phyloP scores from a whole-genome alignment of 73 alveolate species.

The Effrenium voratum region DNA sequence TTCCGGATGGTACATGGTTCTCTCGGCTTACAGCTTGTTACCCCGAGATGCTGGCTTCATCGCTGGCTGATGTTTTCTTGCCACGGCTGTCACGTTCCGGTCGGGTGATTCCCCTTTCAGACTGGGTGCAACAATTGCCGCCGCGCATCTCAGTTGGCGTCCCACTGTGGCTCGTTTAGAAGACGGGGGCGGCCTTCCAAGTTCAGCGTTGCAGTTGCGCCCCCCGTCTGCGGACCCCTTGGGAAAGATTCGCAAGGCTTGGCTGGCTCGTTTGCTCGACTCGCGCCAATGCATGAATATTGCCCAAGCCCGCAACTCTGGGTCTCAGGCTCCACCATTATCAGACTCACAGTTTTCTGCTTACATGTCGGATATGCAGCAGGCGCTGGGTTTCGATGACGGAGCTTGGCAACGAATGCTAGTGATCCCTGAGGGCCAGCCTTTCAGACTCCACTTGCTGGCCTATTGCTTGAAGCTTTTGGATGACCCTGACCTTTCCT shows the following conservation, averaged over 20 bases:
- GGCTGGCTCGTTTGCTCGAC: not conserved
- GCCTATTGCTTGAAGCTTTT: too few relatives aligned
- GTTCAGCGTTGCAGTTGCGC: not conserved
- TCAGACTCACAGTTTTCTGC: not conserved
- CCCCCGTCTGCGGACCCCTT: not conserved
- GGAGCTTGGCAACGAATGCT: not conserved
- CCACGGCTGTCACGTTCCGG: not conserved
- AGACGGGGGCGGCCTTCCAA: slow-evolving; percentile 22
- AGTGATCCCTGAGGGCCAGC: not conserved
- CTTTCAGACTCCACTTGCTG: not conserved
- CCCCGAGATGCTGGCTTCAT: not conserved
- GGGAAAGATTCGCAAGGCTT: not conserved
- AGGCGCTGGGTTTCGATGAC: not conserved
- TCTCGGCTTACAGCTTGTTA: not conserved
- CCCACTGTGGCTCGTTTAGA: not conserved
- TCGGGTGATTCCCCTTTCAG: not conserved
- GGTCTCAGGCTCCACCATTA: not conserved
- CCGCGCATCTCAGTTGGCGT: not conserved
- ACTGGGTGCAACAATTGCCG: not conserved
- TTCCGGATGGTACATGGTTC: not conserved
- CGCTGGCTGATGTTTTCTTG: not conserved
- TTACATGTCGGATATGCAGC: not conserved
- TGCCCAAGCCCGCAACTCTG: not conserved
- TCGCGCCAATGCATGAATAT: not conserved
- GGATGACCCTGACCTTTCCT: not conserved